Conservation (phyloP, 176 grass and related monocot genomes). For the Chrysopogon serrulatus region DNA sequence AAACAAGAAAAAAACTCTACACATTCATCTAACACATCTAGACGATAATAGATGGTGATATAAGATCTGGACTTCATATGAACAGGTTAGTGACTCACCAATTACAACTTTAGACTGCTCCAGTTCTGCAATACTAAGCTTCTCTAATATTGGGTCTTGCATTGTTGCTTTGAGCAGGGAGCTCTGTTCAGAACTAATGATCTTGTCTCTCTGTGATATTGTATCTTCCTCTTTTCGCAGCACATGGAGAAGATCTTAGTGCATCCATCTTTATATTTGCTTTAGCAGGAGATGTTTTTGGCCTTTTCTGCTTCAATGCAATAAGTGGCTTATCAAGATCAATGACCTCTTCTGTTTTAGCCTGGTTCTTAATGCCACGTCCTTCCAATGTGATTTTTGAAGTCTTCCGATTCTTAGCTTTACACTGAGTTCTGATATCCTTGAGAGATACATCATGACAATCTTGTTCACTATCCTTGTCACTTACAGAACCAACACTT, state of each 20-base stretch:
- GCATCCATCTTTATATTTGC: constrained; percentile 19
- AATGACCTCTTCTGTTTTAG: constrained; percentile 25
- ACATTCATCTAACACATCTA: not conserved
- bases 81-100: constrained; percentile 30
- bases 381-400: constrained; percentile 20
- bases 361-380: constrained; percentile 3
- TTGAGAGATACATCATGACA: constrained; percentile 33
- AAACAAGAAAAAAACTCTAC: not conserved
- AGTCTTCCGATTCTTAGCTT: constrained; percentile 32
- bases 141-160: not conserved
- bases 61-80: not conserved
- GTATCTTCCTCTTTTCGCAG: not conserved
- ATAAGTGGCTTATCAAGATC: constrained; percentile 62
- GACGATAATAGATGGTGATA: not conserved
- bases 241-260: not conserved
- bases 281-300: constrained; percentile 19
- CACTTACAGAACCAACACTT: constrained; percentile 1
- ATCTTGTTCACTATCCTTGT: constrained; percentile 1
- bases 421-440: constrained; percentile 47
- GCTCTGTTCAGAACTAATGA: not conserved
- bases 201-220: not conserved
- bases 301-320: constrained; percentile 41
- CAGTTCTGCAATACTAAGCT: not conserved
- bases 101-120: constrained; percentile 10
- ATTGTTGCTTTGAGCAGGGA: not conserved